Base-by-base conservation (phyloP, 1,284 basidiomycete species). In the Rhodotorula sp. region DNA sequence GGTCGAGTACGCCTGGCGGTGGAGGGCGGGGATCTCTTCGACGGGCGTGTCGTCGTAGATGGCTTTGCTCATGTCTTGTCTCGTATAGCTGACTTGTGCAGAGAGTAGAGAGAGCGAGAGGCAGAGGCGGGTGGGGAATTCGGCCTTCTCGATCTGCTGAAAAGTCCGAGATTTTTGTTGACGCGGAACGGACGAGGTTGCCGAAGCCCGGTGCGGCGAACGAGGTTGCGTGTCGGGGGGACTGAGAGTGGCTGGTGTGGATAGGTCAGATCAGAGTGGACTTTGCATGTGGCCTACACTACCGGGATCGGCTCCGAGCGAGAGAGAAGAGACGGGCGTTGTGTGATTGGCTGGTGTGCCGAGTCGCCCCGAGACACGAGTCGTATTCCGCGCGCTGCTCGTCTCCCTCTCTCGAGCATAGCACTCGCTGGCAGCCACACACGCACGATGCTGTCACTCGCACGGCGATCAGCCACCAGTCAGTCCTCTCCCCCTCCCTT, bases 1-100 rank as follows among this genome's bases (percentile, higher is more conserved):
- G 42, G 73, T 73, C 46, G 56, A 46, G 49, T 44, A 57, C 29
- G 53, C 33, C 56, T 42, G 24, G 22, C 22, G 37, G 33, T 42
- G 53, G 14, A 29, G 26, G 26, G 53, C 53, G 26, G 53, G 26
- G 26, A 54, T 54, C 53, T n/a, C 24, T 6, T 29, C 53, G 26
- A 54, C 53, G 26, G 53, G 53, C 53, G 53, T 54, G 26, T 54
- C 53, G 12, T 15, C 15, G 53, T 54, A 54, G 53, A 54, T 54
- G 4, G 29, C 29, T 18, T 26, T 26, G 53, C 53, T 54, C 53
- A 54, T 54, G 14, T 10, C 22, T 14, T 51, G 24, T n/a, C 2
- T 51, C 10, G 49, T 7, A 3, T 26, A 5, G n/a, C 22, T 26
- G 49, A 2, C 26, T 54, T 54, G 53, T 29, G 0, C 1, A 54